phyloP scores from a whole-genome alignment of 2,329 filamentous ascomycete genomes.

The Fulvia fulva region DNA sequence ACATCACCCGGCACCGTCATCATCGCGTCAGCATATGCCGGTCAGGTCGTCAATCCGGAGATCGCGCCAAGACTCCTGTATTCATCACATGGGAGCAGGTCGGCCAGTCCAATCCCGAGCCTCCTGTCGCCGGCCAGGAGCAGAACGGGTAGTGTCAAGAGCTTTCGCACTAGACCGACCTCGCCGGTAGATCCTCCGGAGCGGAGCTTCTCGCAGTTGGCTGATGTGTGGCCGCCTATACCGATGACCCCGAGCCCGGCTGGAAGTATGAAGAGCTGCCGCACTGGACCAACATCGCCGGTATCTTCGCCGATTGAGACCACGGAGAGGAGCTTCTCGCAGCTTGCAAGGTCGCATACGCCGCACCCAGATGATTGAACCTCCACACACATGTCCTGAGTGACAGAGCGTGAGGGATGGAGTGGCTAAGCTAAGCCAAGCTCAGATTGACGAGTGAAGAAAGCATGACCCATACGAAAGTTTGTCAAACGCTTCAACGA shows the following conservation, averaged over 20 bases:
- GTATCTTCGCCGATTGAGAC: conserved; percentile 1
- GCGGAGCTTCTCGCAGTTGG: conserved; percentile 1
- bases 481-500: background rate
- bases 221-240: background rate
- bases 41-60: conserved; percentile 52
- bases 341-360: background rate
- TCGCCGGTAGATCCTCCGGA: background rate
- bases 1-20: conserved; percentile 68
- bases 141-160: conserved; percentile 22
- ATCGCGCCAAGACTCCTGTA: conserved; percentile 23
- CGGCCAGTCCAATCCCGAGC: conserved; percentile 10
- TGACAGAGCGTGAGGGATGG: background rate
- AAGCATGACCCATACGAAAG: background rate
- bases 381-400: too few relatives aligned
- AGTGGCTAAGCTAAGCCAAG: background rate
- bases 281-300: conserved; percentile 6
- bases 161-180: conserved; percentile 13
- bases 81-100: conserved; percentile 21
- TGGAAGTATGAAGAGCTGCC: conserved; percentile 22
- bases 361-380: background rate
- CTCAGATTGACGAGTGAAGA: background rate
- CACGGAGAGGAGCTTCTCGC: background rate
- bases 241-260: conserved; percentile 11
- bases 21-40: conserved; percentile 64
- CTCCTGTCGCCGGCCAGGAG: conserved; percentile 10